Conservation (phyloP, 192 early-diverging fungal species). For the Coemansia sp. region DNA sequence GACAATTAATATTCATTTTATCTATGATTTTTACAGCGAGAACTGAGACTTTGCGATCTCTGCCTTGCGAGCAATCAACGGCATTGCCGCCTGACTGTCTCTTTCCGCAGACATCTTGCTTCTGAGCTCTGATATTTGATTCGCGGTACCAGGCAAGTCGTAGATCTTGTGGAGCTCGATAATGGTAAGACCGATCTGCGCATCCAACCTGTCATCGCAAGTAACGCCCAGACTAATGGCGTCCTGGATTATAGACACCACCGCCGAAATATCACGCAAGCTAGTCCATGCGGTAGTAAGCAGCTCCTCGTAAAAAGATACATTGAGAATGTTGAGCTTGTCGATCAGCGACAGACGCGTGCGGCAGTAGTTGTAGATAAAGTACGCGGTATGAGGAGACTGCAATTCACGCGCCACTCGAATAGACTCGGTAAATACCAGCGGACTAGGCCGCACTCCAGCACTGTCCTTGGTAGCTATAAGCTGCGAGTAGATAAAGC, state of each 20-base stretch:
- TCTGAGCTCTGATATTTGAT: conserved; percentile 16
- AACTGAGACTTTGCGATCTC: not conserved
- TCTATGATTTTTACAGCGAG: not conserved
- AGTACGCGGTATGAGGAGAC: conserved; percentile 29
- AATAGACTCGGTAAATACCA: conserved; percentile 36
- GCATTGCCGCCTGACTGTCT: not conserved
- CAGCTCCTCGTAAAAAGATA: conserved; percentile 38
- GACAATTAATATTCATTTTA: not conserved
- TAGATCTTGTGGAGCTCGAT: conserved; percentile 34
- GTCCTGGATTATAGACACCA: conserved; percentile 32
- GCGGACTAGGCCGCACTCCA: conserved; percentile 26
- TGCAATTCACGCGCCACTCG: conserved; percentile 33
- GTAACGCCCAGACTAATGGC: conserved; percentile 29
- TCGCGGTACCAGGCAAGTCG: conserved; percentile 22
- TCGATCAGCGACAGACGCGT: conserved; percentile 22
- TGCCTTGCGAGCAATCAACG: not conserved
- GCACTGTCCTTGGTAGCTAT: conserved; percentile 2
- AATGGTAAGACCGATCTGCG: conserved; percentile 35
- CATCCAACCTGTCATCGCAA: conserved; percentile 17
- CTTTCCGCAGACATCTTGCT: conserved; percentile 9
- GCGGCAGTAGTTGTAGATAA: conserved; percentile 38
- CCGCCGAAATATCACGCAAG: conserved; percentile 32
- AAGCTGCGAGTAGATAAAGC: conserved; percentile 28
- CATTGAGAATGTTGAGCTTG: conserved; percentile 34
- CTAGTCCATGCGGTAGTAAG: conserved; percentile 29